phyloP scores from a whole-genome alignment of 371 early-diverging fungal genomes.

The Apophysomyces ossiformis region DNA sequence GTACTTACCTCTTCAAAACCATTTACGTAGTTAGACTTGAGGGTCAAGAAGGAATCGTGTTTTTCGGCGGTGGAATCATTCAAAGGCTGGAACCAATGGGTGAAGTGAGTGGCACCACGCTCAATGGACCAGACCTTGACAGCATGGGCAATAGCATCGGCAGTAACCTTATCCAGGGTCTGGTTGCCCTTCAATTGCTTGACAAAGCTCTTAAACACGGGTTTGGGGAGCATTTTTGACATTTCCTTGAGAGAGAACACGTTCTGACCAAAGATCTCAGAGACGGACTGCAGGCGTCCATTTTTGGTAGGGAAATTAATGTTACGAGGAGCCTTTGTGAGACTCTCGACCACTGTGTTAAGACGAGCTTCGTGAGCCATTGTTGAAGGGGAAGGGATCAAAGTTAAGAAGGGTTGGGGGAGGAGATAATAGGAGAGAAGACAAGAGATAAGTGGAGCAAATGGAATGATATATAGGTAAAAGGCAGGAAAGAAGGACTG shows the following conservation, averaged over 20 bases:
- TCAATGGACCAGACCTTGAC: conserved; percentile 97
- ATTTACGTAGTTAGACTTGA: conserved; percentile 74
- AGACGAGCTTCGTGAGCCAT: conserved; percentile 44
- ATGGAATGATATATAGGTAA: background rate
- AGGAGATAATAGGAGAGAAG: conserved; percentile 11
- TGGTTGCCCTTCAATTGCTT: conserved; percentile 89
- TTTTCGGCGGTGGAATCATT: conserved; percentile 98
- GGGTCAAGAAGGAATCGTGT: conserved; percentile 96
- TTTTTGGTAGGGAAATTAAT: conserved; percentile 71
- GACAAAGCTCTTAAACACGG: conserved; percentile 87
- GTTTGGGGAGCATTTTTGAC: conserved; percentile 91
- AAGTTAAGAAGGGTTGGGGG: background rate
- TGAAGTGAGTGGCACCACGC: conserved; percentile 94
- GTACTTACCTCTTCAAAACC: conserved; percentile 78
- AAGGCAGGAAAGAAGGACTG: conserved; percentile 6
- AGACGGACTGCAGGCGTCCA: conserved; percentile 76
- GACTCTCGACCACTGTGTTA: conserved; percentile 38
- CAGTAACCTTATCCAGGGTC: conserved; percentile 88
- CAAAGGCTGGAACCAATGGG: conserved; percentile 99
- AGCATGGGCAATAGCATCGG: conserved; percentile 98
- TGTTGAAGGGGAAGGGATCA: background rate
- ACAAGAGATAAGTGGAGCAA: background rate
- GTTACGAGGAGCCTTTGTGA: conserved; percentile 39
- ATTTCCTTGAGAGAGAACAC: conserved; percentile 91
- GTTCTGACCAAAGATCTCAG: conserved; percentile 90